Evolutionary conservation across 139 green algal genomes (phyloP), one percentile per base, ranked within the genome.

Genomic region (Mesostigma viride): DNA sequence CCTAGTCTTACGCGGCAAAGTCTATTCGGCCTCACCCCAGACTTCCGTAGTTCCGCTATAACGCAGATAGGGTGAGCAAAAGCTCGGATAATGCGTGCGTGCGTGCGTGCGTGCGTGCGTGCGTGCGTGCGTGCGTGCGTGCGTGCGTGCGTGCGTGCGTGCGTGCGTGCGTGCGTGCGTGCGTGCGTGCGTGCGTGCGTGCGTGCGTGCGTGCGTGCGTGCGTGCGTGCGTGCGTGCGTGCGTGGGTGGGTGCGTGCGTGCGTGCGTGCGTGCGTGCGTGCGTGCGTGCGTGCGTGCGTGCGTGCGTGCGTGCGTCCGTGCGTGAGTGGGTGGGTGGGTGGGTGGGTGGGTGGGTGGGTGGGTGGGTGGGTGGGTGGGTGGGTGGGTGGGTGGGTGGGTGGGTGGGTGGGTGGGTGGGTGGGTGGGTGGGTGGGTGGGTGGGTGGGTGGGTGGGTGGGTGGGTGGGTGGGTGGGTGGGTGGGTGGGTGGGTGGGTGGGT

Each of bases 51-150:
- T n/a, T n/a, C n/a, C n/a, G n/a, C n/a, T n/a, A n/a, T n/a, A n/a
- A n/a, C n/a, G n/a, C n/a, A n/a, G n/a, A n/a, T n/a, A n/a, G n/a
- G n/a, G n/a, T n/a, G n/a, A n/a, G n/a, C n/a, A n/a, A n/a, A n/a
- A n/a, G n/a, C n/a, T n/a, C n/a, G n/a, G n/a, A n/a, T n/a, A n/a
- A n/a, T n/a, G n/a, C n/a, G n/a, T n/a, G n/a, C n/a, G n/a, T n/a
- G n/a, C n/a, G n/a, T n/a, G n/a, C n/a, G 57, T 64, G 57, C 27
- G 57, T 64, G 57, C 27, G 57, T 64, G 57, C 27, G 57, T 64
- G 57, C 27, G 57, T 64, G 57, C 4, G 30, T 40, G 57, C 17
- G 57, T 64, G 57, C 27, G 57, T 64, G 57, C 27, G 27, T 64
- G 57, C 28, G 57, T 64, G 27, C 4, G 27, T 40, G 57, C 36